phyloP scores from a whole-genome alignment of 2,329 filamentous ascomycete genomes.

The Ilyonectria destructans region DNA sequence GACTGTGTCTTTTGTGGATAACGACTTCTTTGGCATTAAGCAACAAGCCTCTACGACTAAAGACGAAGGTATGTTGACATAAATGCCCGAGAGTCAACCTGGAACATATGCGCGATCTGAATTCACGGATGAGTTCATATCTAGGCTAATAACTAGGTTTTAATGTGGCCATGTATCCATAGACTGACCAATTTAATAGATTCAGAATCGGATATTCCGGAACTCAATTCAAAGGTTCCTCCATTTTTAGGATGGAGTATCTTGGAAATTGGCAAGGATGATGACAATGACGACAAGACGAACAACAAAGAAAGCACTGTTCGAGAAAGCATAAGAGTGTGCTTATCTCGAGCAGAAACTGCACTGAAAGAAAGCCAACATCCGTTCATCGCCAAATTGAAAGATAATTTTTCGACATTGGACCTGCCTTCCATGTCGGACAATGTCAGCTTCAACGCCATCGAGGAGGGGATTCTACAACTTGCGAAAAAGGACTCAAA shows the following conservation, averaged over 20 bases:
- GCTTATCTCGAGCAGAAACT: constrained; percentile 17
- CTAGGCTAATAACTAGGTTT: background rate
- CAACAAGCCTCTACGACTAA: background rate
- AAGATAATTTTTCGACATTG: background rate
- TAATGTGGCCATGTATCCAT: background rate
- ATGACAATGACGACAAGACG: background rate
- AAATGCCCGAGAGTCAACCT: background rate
- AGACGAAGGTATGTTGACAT: background rate
- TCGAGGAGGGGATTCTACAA: background rate
- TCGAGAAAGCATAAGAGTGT: constrained; percentile 10
- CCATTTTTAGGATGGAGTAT: constrained; percentile 9
- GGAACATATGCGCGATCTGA: background rate
- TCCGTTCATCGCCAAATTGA: background rate
- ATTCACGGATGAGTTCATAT: background rate
- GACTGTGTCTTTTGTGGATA: background rate
- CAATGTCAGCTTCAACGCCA: background rate
- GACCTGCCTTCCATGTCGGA: background rate
- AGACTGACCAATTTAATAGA: background rate
- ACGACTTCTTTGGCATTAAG: constrained; percentile 7
- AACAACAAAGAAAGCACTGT: background rate
- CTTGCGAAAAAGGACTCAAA: background rate
- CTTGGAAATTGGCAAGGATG: background rate
- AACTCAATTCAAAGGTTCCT: constrained; percentile 4
- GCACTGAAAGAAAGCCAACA: constrained; percentile 1
- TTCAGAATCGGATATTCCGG: background rate